A percentile compares a stretch with the other conserved stretches of the same genome.
These are phyloP conservation scores for Xylaria scruposa DNA, from an alignment of 495 filamentous ascomycete genomes.

Conservation along the genomic window DNA sequence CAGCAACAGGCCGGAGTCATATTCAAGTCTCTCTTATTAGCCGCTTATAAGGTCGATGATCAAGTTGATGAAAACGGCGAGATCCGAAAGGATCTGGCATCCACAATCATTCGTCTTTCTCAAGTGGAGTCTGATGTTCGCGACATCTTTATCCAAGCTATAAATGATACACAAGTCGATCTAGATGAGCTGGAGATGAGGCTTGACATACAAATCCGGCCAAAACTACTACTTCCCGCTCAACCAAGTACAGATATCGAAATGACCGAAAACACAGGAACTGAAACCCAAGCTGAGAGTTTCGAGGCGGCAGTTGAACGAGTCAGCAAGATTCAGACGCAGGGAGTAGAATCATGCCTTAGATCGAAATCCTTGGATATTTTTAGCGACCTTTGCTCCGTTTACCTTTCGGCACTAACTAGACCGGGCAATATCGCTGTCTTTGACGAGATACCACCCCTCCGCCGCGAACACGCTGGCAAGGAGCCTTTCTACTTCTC, in stretches of 20 bases:
- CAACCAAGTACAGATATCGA: conserved; percentile 56
- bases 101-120: conserved; percentile 66
- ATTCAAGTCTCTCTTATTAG: conserved; percentile 66
- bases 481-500: conserved; percentile 72
- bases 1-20: conserved; percentile 65
- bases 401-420: conserved; percentile 65
- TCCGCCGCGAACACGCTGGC: conserved; percentile 61
- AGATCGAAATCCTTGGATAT: conserved; percentile 46
- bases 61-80: conserved; percentile 53
- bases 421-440: conserved; percentile 56
- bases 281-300: conserved; percentile 28
- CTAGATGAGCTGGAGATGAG: conserved; percentile 72
- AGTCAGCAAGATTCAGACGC: conserved; percentile 44
- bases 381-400: conserved; percentile 64
- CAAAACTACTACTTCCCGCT: conserved; percentile 42
- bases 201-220: conserved; percentile 69
- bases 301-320: conserved; percentile 37
- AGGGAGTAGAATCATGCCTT: conserved; percentile 57
- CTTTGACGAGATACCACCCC: conserved; percentile 65
- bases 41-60: conserved; percentile 60
- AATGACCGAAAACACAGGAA: conserved; percentile 54
- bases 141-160: conserved; percentile 61
- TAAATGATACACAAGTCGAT: conserved; percentile 68
- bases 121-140: conserved; percentile 60
- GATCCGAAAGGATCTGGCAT: conserved; percentile 67